Evolutionary conservation across 176 grass and related monocot genomes (phyloP).

Genomic region (Triticum monococcum): DNA sequence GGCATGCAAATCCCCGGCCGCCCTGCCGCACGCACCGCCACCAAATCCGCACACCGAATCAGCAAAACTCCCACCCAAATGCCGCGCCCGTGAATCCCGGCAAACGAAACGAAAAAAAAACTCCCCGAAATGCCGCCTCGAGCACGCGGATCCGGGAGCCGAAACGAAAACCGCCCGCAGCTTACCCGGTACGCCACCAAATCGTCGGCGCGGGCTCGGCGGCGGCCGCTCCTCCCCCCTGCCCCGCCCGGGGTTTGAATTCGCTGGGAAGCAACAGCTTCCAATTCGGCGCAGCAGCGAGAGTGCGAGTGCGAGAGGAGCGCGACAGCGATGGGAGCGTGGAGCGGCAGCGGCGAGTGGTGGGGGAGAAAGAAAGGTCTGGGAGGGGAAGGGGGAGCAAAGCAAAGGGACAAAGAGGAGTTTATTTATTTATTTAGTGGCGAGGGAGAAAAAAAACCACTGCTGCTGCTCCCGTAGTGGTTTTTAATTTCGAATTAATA

Average conservation of each 20-base stretch:
- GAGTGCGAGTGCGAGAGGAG: no score
- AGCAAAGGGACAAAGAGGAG: slow-evolving; percentile 31
- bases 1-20: slow-evolving; percentile 28
- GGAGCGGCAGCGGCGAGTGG: neutral
- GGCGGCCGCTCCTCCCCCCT: neutral
- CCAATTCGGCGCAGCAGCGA: neutral
- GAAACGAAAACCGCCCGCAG: slow-evolving; percentile 34
- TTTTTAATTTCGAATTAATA: slow-evolving; percentile 26
- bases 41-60: slow-evolving; percentile 12
- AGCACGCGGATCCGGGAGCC: slow-evolving; percentile 23
- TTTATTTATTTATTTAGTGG: slow-evolving; percentile 30
- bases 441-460: neutral
- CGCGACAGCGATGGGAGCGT: slow-evolving; percentile 14
- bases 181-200: slow-evolving; percentile 29
- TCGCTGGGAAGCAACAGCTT: neutral
- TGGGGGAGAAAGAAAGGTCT: neutral
- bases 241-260: slow-evolving; percentile 26
- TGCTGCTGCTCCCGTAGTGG: neutral
- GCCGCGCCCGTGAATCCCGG: neutral
- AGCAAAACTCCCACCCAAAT: slow-evolving; percentile 16
- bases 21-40: slow-evolving; percentile 37
- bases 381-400: neutral
- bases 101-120: neutral
- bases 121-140: slow-evolving; percentile 3
- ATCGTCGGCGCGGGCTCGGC: neutral